Evolutionary conservation across 1,284 basidiomycete species (phyloP).

Genomic region (Caloboletus inedulis): DNA sequence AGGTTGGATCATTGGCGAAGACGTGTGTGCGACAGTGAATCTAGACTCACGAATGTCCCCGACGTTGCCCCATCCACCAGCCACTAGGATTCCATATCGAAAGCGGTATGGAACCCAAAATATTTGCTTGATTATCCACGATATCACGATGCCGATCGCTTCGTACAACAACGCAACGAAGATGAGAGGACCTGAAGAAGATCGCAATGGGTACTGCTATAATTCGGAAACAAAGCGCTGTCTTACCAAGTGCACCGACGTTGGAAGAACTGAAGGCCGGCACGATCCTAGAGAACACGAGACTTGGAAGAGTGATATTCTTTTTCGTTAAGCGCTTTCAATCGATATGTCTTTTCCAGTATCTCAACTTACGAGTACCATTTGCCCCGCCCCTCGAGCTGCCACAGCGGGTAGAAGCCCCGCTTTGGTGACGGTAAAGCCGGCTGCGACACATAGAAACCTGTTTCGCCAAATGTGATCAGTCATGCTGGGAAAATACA

Average conservation of each 20-base stretch:
- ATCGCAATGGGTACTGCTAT: slow-evolving; percentile 9
- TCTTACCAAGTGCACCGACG: slow-evolving; percentile 56
- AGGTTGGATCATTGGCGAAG: background rate
- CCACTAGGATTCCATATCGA: slow-evolving; percentile 61
- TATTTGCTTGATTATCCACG: slow-evolving; percentile 57
- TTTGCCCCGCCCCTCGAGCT: slow-evolving; percentile 56
- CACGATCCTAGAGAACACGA: slow-evolving; percentile 78
- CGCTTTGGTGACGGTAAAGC: slow-evolving; percentile 57
- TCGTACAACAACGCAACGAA: slow-evolving; percentile 55
- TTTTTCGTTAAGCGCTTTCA: slow-evolving; percentile 32
- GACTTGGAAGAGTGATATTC: slow-evolving; percentile 67
- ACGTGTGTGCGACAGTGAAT: background rate
- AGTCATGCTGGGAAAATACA: background rate
- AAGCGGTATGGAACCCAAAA: slow-evolving; percentile 82
- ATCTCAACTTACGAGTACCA: slow-evolving; percentile 44
- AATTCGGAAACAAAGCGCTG: background rate
- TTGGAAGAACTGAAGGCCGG: slow-evolving; percentile 69
- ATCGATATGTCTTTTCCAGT: background rate
- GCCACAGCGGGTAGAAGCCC: slow-evolving; percentile 60
- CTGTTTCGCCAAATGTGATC: slow-evolving; percentile 31
- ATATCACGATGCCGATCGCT: slow-evolving; percentile 50
- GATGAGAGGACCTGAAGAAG: slow-evolving; percentile 48
- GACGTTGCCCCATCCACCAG: slow-evolving; percentile 63
- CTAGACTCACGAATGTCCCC: slow-evolving; percentile 66
- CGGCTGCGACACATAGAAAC: slow-evolving; percentile 50